phyloP scores from a whole-genome alignment of 768 basidiomycete genomes.

The Trametes meyenii region DNA sequence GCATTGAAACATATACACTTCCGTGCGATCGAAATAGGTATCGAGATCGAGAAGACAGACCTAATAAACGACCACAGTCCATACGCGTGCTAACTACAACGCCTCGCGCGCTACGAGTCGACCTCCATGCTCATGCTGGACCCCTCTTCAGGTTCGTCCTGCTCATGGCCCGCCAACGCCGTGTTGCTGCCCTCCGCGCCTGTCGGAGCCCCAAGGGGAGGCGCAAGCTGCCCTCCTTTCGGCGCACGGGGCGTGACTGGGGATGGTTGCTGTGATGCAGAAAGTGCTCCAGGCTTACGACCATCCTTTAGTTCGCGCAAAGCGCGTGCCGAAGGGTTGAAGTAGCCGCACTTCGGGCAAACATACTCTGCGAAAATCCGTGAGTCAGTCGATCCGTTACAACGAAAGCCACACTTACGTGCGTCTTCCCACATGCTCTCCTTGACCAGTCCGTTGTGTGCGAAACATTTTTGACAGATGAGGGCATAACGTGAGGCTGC shows the following conservation, averaged over 20 bases:
- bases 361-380: conserved; percentile 63
- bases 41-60: neutral
- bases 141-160: conserved; percentile 8
- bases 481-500: conserved; percentile 69
- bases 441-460: conserved; percentile 87
- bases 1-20: neutral
- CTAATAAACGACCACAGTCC: neutral
- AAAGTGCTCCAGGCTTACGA: conserved; percentile 6
- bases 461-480: conserved; percentile 86
- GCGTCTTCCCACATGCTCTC: conserved; percentile 81
- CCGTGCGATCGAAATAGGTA: no score
- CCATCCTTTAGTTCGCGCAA: conserved; percentile 23
- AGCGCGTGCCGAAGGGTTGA: conserved; percentile 58
- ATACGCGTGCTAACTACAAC: neutral
- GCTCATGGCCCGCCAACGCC: neutral
- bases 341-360: conserved; percentile 85
- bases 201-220: conserved; percentile 2
- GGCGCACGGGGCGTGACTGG: neutral
- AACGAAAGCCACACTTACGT: conserved; percentile 55
- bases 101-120: conserved; percentile 19
- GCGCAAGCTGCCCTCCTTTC: conserved; percentile 7
- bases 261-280: neutral
- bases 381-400: neutral
- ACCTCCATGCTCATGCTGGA: conserved; percentile 26
- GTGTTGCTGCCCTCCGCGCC: neutral